phyloP scores from a whole-genome alignment of 1,284 basidiomycete species.

The Marasmius oreades region DNA sequence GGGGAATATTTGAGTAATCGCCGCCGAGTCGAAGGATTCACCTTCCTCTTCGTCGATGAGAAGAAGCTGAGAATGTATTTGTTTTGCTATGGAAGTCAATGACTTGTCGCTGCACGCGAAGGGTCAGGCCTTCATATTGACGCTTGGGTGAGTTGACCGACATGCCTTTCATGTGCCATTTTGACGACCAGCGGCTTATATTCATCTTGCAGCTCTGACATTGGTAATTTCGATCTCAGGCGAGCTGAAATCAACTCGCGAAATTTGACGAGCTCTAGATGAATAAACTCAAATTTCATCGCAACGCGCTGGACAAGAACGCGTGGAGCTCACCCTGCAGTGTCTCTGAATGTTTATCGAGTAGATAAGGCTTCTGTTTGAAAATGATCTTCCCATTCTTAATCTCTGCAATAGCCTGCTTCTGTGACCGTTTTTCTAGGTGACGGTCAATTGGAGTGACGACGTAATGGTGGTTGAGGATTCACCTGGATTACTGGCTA shows the following conservation, averaged over 20 bases:
- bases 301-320: constrained; percentile 3
- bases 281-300: constrained; percentile 2
- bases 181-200: constrained; percentile 76
- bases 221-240: constrained; percentile 39
- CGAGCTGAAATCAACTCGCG: constrained; percentile 61
- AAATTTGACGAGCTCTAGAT: constrained; percentile 68
- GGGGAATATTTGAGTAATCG: constrained; percentile 35
- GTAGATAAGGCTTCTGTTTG: constrained; percentile 73
- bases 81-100: constrained; percentile 52
- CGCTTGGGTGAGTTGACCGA: not conserved
- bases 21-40: constrained; percentile 2
- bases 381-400: constrained; percentile 76
- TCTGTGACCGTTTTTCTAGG: constrained; percentile 32
- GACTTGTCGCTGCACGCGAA: constrained; percentile 60
- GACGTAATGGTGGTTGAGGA: not conserved
- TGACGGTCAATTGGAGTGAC: constrained; percentile 18
- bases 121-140: constrained; percentile 11
- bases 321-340: constrained; percentile 62
- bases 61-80: constrained; percentile 49
- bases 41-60: constrained; percentile 35
- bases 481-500: not conserved
- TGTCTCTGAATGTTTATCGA: constrained; percentile 77
- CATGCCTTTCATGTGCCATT: constrained; percentile 76
- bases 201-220: constrained; percentile 60
- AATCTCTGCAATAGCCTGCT: constrained; percentile 50